Evolutionary conservation across 2,329 filamentous ascomycete species (phyloP).

Genomic region (Alternaria arbusti): DNA sequence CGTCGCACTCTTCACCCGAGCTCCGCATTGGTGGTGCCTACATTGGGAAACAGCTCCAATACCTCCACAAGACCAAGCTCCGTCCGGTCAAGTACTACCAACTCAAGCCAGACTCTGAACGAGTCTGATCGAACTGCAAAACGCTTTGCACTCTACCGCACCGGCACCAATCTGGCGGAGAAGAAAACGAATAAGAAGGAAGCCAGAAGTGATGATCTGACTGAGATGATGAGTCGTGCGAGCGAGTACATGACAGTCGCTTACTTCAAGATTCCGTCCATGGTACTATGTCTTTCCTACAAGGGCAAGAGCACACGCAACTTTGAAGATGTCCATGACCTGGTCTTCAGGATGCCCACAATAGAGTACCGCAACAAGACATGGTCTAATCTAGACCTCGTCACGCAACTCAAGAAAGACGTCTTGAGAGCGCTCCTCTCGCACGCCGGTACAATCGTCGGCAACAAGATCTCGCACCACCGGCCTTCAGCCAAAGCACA

Average conservation of each 20-base stretch:
- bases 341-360: constrained; percentile 92
- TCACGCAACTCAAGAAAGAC: constrained; percentile 90
- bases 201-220: constrained; percentile 82
- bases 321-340: constrained; percentile 94
- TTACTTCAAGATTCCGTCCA: constrained; percentile 92
- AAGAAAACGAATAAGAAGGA: constrained; percentile 59
- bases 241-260: constrained; percentile 98
- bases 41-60: constrained; percentile 10
- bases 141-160: constrained; percentile 47
- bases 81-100: constrained; percentile 35
- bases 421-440: constrained; percentile 93
- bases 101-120: constrained; percentile 29
- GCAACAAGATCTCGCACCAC: constrained; percentile 94
- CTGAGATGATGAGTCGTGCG: constrained; percentile 93
- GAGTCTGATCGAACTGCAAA: constrained; percentile 46
- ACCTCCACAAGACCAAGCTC: constrained; percentile 37
- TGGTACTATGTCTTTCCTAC: constrained; percentile 94
- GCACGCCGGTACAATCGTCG: constrained; percentile 93
- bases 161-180: constrained; percentile 53
- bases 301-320: constrained; percentile 96
- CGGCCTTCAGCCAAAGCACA: constrained; percentile 81
- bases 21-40: constrained; percentile 22
- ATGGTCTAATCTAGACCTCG: constrained; percentile 96
- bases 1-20: constrained; percentile 41
- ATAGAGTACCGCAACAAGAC: constrained; percentile 99